Base-by-base conservation (phyloP, 768 basidiomycete species). In the Pulveroboletus sp. region DNA sequence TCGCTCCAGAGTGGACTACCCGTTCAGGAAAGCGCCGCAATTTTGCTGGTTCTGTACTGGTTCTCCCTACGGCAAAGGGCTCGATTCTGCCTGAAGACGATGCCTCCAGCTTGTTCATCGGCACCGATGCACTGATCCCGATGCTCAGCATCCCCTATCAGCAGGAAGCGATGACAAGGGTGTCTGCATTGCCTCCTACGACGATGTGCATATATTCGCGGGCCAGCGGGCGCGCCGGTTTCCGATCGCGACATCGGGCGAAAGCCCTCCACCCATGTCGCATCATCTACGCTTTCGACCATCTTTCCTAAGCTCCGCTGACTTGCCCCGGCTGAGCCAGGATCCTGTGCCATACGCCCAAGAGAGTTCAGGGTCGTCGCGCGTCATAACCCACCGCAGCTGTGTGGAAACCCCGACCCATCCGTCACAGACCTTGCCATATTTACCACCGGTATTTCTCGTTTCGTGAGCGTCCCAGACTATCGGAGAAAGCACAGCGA, bases 251-350 rank as follows among this genome's bases (percentile, higher is more conserved):
- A 14, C 31, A 43, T 17, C n/a, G 7, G 31, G 21, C 10, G 14
- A 39, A 26, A 39, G 44, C 62, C 63, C 64, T 67, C 62, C 62
- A 62, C 64, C 64, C 64, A 62, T 18, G 32, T 56, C 64, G 64
- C 57, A 57, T 56, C 59, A 54, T 15, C 15, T 47, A 13, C 48
- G 38, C 58, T 64, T 50, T 59, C 46, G 53, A 51, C 57, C 49
- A 10, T 46, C 41, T 53, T 43, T 33, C 58, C 53, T 47, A 57
- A 53, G 55, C 52, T 65, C 61, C 60, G 56, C 42, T 38, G 39
- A 43, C 40, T 33, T 30, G 35, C 56, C n/a, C 21, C 39, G 24
- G 40, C 26, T 47, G 31, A 28, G 47, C 40, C 53, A 51, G 52
- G 37, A 39, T 58, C 30, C 24, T 46, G 7, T 51, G 37, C 46